Evolutionary conservation across 768 basidiomycete species (phyloP).

Genomic region (Pleurotus ostreatus): DNA sequence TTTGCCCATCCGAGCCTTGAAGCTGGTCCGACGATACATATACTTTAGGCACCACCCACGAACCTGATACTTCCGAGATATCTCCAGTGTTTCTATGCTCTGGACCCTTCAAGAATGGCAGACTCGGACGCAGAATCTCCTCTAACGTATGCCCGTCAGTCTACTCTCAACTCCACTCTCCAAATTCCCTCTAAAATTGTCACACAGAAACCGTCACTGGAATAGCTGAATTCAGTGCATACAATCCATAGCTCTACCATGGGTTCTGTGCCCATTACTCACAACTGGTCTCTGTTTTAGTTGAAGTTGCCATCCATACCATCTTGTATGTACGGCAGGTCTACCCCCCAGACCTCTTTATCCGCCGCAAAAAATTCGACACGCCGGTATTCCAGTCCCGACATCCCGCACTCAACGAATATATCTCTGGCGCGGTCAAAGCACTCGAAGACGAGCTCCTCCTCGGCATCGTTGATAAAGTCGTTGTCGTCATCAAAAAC

Average conservation of each 20-base stretch:
- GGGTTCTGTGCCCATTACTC: not conserved
- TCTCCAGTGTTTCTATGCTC: no score
- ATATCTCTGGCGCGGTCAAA: slow-evolving; percentile 84
- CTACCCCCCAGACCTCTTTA: slow-evolving; percentile 86
- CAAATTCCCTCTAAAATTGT: not conserved
- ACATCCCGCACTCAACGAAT: slow-evolving; percentile 85
- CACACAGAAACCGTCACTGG: slow-evolving; percentile 56
- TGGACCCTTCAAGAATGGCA: not conserved
- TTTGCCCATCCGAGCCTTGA: no score
- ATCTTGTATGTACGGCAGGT: slow-evolving; percentile 89
- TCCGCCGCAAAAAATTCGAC: slow-evolving; percentile 84
- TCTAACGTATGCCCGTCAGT: slow-evolving; percentile 2
- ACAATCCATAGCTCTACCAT: not conserved
- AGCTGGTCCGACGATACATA: no score
- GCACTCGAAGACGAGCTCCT: slow-evolving; percentile 77
- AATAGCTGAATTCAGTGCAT: slow-evolving; percentile 69
- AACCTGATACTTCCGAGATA: no score
- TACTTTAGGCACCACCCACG: no score
- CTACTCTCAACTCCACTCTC: not conserved
- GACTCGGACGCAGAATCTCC: not conserved
- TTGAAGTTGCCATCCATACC: slow-evolving; percentile 91
- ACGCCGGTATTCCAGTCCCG: slow-evolving; percentile 90
- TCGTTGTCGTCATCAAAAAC: slow-evolving; percentile 83
- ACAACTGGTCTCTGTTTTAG: slow-evolving; percentile 32
- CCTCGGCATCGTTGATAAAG: slow-evolving; percentile 69